phyloP scores from a whole-genome alignment of 495 filamentous ascomycete genomes.

The Cenococcum geophilum region DNA sequence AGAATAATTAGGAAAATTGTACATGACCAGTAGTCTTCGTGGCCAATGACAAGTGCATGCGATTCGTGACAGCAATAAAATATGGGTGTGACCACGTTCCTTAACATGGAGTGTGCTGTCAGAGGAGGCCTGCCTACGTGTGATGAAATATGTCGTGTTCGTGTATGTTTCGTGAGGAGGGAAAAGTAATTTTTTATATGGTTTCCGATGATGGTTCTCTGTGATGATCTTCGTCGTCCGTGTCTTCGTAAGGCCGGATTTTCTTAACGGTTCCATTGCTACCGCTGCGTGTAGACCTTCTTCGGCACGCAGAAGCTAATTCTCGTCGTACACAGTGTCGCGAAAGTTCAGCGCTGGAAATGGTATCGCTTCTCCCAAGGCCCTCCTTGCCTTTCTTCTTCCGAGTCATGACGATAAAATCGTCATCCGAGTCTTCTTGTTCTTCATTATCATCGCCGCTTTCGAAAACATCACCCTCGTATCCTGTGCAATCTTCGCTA shows the following conservation, averaged over 20 bases:
- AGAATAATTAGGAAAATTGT: not conserved
- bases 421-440: conserved; percentile 31
- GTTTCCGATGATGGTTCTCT: not conserved
- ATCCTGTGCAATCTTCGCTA: conserved; percentile 48
- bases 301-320: conserved; percentile 4
- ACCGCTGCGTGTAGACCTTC: conserved; percentile 28
- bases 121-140: not conserved
- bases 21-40: not conserved
- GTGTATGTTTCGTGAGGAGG: not conserved
- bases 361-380: conserved; percentile 20
- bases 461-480: conserved; percentile 41
- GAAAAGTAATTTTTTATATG: not conserved
- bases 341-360: conserved; percentile 30
- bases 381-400: conserved; percentile 14
- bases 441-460: conserved; percentile 35
- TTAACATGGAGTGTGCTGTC: no score
- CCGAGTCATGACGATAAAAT: conserved; percentile 30
- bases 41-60: not conserved
- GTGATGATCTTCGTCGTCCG: not conserved
- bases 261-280: conserved; percentile 38
- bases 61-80: not conserved
- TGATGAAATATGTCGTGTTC: not conserved
- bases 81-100: not conserved
- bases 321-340: conserved; percentile 18
- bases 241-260: conserved; percentile 9